Evolutionary conservation across 1,284 basidiomycete genomes (phyloP), one percentile per base, ranked within the genome.

Genomic region (Gastroboletus turbinatus): DNA sequence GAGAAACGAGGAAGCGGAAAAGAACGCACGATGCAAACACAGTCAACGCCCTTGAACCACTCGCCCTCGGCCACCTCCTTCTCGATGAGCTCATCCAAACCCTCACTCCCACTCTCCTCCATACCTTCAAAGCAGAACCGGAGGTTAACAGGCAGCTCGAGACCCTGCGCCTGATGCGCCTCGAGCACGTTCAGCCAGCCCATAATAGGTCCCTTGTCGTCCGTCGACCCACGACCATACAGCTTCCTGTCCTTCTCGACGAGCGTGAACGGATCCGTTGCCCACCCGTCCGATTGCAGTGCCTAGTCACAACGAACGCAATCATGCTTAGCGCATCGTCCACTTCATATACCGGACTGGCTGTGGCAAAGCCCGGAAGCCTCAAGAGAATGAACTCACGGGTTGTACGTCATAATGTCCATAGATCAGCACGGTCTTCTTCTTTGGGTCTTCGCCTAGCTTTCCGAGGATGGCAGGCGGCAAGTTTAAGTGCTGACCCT

Each of bases 111-210:
- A 64, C 83, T 91, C 78, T 99, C 96, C 75, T 99, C 96, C 97
- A 99, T 99, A 9, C 96, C 95, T 74, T 99, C 96, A 68, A 99
- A 96, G 78, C 92, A 94, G 79, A 95, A 90, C 67, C 88, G 86
- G 63, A 99, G 75, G 75, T 99, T 99, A 52, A 99, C 96, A 2
- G 96, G 96, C 19, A 99, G 81, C 50, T 89, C 85, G 53, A 89
- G 79, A 40, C 83, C 82, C 46, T 87, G 83, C 59, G 87, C 73
- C 55, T 82, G 77, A 59, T 98, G 95, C 45, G 94, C 95, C 68
- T 98, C 90, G 52, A 98, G 80, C 50, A 95, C 90, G 72, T 99
- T 97, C 61, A 99, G 75, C 97, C 96, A 98, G 38, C 93, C 96
- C 46, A 98, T 75, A 44, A 96, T 79, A 8, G 93, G 93, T 3